Base-by-base conservation (phyloP, 176 grass and related monocot species). In the Triticum dicoccoides region DNA sequence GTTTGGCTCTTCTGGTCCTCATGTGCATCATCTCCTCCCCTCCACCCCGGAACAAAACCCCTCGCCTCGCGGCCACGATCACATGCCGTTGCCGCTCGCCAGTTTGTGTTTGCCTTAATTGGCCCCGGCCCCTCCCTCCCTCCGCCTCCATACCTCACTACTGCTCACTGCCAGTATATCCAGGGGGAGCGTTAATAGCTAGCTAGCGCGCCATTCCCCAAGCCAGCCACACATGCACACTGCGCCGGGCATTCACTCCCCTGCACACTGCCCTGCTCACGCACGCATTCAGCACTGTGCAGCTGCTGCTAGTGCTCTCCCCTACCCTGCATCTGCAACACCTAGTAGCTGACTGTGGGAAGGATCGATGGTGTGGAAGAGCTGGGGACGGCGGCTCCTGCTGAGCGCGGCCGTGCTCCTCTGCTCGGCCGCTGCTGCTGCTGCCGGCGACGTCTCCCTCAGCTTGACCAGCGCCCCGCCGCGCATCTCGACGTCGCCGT, bases 381-480 rank as follows among this genome's bases (percentile, higher is more conserved):
- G 80, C 25, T 73, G 73, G 81, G 81, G 65, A 20, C n/a, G 62
- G 73, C 6, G 41, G 61, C 81, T 15, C 24, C 73, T 42, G 30
- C 30, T 34, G 11, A 21, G 17, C 77, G 14, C 21, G 11, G 27
- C 42, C 8, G 59, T 39, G 14, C 58, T 83, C 32, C 27, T 66
- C 3, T 73, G 64, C 58, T 67, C 51, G 51, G 54, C 29, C 68
- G 23, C 81, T 7, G 72, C 68, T 18, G 64, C 80, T n/a, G 85
- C 45, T 18, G 81, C 58, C 18, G 81, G 10, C 25, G 75, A 80
- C n/a, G 85, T 87, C 59, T 52, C 63, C 13, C 77, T 96, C 63
- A 82, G 35, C 69, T 76, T 98, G 30, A 79, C 89, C 3, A 39
- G 49, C 76, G 59, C 90, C 25, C 96, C 96, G 58, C 86, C 61